phyloP scores from a whole-genome alignment of 441 rosid species.

The Biscutella laevigata region DNA sequence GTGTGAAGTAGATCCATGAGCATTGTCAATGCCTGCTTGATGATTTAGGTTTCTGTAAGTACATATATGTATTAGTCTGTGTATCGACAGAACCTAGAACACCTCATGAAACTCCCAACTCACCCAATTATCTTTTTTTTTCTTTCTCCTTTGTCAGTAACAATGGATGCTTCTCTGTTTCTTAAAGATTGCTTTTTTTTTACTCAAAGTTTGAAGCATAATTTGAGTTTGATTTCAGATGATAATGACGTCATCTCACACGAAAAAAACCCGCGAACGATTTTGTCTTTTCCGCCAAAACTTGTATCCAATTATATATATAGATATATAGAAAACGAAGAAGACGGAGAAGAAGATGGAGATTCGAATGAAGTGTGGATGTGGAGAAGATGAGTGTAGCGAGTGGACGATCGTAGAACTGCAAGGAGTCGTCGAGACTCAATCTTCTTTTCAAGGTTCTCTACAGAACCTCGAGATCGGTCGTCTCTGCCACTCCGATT shows the following conservation, averaged over 20 bases:
- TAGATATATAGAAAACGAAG: background rate
- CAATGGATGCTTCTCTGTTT: background rate
- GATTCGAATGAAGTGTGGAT: conserved; percentile 68
- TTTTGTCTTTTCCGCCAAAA: conserved; percentile 21
- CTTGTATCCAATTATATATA: background rate
- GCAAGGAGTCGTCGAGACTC: conserved; percentile 73
- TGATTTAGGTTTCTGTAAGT: background rate
- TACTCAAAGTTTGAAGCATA: background rate
- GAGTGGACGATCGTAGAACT: conserved; percentile 81
- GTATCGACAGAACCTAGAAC: background rate
- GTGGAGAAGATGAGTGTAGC: conserved; percentile 61
- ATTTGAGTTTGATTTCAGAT: background rate
- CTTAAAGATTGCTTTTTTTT: background rate
- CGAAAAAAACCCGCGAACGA: conserved; percentile 19
- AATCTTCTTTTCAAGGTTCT: conserved; percentile 47
- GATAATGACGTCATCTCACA: conserved; percentile 8
- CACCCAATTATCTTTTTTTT: background rate
- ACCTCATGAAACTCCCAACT: background rate
- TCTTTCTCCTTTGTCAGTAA: background rate
- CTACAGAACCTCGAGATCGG: conserved; percentile 74
- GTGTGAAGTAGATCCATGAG: conserved; percentile 3
- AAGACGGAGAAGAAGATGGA: conserved; percentile 36
- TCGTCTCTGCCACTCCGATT: conserved; percentile 53
- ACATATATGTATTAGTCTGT: conserved; percentile 9
- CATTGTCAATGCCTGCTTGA: background rate